A percentile compares a stretch with the other conserved stretches of the same genome.
These are phyloP conservation scores for Cyberlindnera petersonii DNA, from an alignment of 805 yeast species.

Conservation along the genomic window DNA sequence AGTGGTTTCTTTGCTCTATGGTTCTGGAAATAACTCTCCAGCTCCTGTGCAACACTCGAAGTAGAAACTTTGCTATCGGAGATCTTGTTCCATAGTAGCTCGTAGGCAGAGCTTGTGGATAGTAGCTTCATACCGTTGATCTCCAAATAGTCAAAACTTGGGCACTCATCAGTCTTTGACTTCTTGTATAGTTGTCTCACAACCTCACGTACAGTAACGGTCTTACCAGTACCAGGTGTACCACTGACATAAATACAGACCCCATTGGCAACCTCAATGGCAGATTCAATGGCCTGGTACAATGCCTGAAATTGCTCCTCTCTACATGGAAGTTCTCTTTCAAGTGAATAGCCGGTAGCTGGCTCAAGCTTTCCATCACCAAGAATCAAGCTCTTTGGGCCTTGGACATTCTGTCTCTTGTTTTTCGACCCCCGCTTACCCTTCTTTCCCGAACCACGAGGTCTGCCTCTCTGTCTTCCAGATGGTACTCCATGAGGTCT, in stretches of 20 bases:
- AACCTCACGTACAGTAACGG: slow-evolving; percentile 88
- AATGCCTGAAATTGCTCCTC: slow-evolving; percentile 76
- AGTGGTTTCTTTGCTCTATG: slow-evolving; percentile 31
- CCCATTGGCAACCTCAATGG: slow-evolving; percentile 69
- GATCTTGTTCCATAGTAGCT: slow-evolving; percentile 73
- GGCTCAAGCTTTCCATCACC: slow-evolving; percentile 26
- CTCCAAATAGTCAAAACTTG: slow-evolving; percentile 69
- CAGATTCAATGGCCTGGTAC: slow-evolving; percentile 63
- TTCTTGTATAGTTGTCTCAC: slow-evolving; percentile 56
- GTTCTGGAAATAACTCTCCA: slow-evolving; percentile 67
- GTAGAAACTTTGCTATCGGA: slow-evolving; percentile 55
- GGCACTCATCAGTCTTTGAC: slow-evolving; percentile 36
- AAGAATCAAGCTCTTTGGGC: slow-evolving; percentile 14
- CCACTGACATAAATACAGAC: slow-evolving; percentile 90
- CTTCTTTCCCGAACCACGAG: slow-evolving; percentile 16
- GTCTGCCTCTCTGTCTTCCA: slow-evolving; percentile 27
- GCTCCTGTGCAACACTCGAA: slow-evolving; percentile 38
- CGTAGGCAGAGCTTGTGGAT: slow-evolving; percentile 78
- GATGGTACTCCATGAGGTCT: slow-evolving; percentile 17
- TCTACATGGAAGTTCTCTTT: slow-evolving; percentile 68
- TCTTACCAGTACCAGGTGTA: slow-evolving; percentile 97
- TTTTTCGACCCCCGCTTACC: slow-evolving; percentile 18
- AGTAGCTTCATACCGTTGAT: slow-evolving; percentile 87
- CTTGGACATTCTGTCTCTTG: slow-evolving; percentile 28
- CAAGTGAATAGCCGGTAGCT: slow-evolving; percentile 31